Evolutionary conservation across 164 flowering plant genomes (phyloP).

Genomic region (Dillenia turbinata): DNA sequence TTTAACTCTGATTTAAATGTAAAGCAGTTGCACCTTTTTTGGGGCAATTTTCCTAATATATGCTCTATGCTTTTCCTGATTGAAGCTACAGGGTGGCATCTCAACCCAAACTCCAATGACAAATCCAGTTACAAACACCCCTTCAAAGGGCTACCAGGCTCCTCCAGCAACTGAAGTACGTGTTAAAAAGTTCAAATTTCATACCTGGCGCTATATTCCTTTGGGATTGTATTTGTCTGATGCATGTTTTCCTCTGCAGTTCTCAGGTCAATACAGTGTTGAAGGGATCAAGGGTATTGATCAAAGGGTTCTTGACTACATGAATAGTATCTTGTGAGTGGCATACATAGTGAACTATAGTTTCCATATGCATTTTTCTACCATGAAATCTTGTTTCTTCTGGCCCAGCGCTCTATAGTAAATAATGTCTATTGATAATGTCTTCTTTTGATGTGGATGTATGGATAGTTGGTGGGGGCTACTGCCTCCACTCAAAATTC

Average conservation of each 20-base stretch:
- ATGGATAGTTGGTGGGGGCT: no score
- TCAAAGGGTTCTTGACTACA: conserved; percentile 48
- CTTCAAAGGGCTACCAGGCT: conserved; percentile 35
- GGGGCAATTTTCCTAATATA: neutral
- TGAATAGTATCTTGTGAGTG: conserved; percentile 14
- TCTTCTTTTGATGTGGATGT: no score
- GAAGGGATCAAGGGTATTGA: conserved; percentile 42
- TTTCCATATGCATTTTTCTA: neutral
- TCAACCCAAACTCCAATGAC: conserved; percentile 30
- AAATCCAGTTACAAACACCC: conserved; percentile 23
- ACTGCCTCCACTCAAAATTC: no score
- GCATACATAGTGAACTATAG: neutral
- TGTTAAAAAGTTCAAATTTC: neutral
- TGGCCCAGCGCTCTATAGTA: neutral
- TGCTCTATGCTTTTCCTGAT: conserved; percentile 2
- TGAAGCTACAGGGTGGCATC: conserved; percentile 31
- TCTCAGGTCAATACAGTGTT: conserved; percentile 30
- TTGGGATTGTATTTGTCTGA: neutral
- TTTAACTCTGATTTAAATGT: neutral
- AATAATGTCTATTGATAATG: neutral
- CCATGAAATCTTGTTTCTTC: neutral
- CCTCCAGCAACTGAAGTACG: conserved; percentile 47
- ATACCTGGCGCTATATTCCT: neutral
- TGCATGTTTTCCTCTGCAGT: conserved; percentile 25
- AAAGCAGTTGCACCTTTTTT: neutral